phyloP scores from a whole-genome alignment of 768 basidiomycete genomes.

The Auricularia heimuer region DNA sequence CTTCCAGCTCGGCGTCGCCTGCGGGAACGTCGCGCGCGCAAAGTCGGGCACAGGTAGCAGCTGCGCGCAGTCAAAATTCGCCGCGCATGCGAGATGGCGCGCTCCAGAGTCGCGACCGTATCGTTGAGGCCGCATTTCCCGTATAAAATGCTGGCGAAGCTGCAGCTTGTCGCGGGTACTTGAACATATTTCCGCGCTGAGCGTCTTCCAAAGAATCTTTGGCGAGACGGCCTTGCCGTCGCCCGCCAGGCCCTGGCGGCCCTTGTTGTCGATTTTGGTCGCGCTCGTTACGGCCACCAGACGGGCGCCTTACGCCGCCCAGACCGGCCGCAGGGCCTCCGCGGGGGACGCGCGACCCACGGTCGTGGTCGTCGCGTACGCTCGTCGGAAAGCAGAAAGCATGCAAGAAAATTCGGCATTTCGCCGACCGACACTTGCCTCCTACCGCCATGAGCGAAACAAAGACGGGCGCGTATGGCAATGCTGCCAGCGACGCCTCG shows the following conservation, averaged over 20 bases:
- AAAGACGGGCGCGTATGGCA: neutral
- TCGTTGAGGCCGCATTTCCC: conserved; percentile 65
- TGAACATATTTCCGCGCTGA: neutral
- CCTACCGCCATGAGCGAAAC: neutral
- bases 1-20: conserved; percentile 60
- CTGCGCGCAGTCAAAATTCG: conserved; percentile 50
- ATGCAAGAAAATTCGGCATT: neutral
- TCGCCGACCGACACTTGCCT: neutral
- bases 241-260: neutral
- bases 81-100: conserved; percentile 49
- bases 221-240: neutral
- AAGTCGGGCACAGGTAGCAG: conserved; percentile 74
- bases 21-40: conserved; percentile 47
- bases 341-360: neutral
- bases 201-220: neutral
- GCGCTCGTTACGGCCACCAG: no score
- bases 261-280: neutral
- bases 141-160: conserved; percentile 76
- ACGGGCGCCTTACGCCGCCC: no score
- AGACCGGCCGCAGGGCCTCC: neutral
- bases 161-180: neutral
- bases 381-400: neutral
- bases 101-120: conserved; percentile 54
- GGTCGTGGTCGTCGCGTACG: neutral
- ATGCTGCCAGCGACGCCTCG: conserved; percentile 1